Conservation (phyloP, 2,329 filamentous ascomycete species). For the Pezicula carpinea region DNA sequence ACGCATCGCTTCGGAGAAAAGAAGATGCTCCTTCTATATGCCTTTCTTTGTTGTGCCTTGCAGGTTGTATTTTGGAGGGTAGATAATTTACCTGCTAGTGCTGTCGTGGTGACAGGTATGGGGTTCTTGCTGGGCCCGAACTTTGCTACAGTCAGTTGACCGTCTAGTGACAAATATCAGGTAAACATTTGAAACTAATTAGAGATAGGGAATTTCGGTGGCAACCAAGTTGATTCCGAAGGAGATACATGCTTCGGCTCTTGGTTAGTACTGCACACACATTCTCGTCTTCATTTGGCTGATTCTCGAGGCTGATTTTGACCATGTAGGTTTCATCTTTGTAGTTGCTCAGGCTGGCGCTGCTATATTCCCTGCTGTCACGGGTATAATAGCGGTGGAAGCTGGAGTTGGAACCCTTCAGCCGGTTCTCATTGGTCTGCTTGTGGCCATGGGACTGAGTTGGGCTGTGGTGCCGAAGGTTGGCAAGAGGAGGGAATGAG, state of each 20-base stretch:
- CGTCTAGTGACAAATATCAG: neutral
- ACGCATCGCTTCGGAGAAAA: constrained; percentile 54
- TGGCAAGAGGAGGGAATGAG: neutral
- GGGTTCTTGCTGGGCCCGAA: constrained; percentile 55
- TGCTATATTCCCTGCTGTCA: constrained; percentile 50
- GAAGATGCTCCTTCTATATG: constrained; percentile 52
- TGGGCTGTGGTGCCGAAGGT: constrained; percentile 39
- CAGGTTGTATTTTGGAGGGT: constrained; percentile 59
- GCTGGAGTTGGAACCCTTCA: constrained; percentile 45
- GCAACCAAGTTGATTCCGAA: constrained; percentile 46
- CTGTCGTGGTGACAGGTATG: constrained; percentile 48
- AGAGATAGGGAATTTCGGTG: constrained; percentile 46
- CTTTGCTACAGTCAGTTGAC: constrained; percentile 48
- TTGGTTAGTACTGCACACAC: constrained; percentile 32
- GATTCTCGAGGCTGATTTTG: constrained; percentile 2
- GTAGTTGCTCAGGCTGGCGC: constrained; percentile 52
- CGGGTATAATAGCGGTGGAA: constrained; percentile 43
- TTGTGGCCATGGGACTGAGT: constrained; percentile 39
- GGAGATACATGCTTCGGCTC: constrained; percentile 41
- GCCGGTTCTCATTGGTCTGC: constrained; percentile 44
- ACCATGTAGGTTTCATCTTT: constrained; percentile 43
- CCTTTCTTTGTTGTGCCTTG: constrained; percentile 44
- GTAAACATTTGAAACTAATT: neutral
- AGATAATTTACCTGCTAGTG: constrained; percentile 41
- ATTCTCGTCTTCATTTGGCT: constrained; percentile 1